Conservation (phyloP, 2,329 filamentous ascomycete species). For the Coniochaeta pulveracea region DNA sequence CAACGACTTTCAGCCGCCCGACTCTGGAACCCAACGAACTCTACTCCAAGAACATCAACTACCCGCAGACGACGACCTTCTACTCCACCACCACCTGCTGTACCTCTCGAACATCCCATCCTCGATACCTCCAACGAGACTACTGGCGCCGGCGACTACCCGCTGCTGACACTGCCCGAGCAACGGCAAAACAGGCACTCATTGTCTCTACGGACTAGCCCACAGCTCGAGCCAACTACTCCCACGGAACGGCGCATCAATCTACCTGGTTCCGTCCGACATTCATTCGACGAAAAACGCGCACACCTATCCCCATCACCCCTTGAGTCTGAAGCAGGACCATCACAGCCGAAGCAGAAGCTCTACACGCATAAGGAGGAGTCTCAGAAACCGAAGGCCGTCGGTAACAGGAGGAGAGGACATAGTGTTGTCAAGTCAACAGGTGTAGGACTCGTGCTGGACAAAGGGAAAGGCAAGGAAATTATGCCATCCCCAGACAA, state of each 20-base stretch:
- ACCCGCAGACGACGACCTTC: conserved; percentile 35
- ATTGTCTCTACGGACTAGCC: conserved; percentile 31
- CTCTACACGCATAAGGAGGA: conserved; percentile 7
- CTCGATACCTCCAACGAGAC: conserved; percentile 25
- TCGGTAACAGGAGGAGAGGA: conserved; percentile 15
- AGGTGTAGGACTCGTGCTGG: conserved; percentile 15
- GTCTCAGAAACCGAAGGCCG: conserved; percentile 7
- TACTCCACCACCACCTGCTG: conserved; percentile 38
- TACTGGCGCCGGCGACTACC: conserved; percentile 32
- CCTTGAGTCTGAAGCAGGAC: conserved; percentile 14
- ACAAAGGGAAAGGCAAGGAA: conserved; percentile 37
- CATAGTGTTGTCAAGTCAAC: conserved; percentile 17
- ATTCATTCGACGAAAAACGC: conserved; percentile 40
- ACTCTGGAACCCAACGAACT: conserved; percentile 52
- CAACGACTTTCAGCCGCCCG: conserved; percentile 33
- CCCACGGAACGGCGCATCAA: conserved; percentile 37
- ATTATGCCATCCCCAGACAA: conserved; percentile 29
- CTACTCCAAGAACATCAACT: conserved; percentile 33
- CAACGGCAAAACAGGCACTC: conserved; percentile 34
- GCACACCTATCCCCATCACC: conserved; percentile 16
- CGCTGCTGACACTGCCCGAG: conserved; percentile 38
- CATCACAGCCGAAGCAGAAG: conserved; percentile 11
- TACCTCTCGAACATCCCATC: conserved; percentile 35
- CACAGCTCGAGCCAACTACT: conserved; percentile 35
- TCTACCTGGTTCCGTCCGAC: conserved; percentile 40